A percentile compares a stretch with the other conserved stretches of the same genome.
Evolutionary conservation across 2,329 filamentous ascomycete species (phyloP).

Genomic region (Aureobasidium sp.): DNA sequence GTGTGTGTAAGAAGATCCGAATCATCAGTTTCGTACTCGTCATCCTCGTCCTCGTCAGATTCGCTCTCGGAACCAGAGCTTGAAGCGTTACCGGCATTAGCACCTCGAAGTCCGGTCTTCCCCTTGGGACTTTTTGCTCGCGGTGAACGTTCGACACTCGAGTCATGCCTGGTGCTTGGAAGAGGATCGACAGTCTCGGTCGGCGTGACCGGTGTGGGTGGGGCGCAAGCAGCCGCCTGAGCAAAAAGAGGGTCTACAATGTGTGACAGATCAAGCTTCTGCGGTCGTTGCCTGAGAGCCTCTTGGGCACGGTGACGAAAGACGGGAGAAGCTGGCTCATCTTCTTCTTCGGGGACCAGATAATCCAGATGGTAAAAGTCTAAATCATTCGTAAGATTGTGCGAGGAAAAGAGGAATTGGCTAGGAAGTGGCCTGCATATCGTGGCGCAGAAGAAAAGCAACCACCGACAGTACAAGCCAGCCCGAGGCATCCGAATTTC

Average conservation of each 20-base stretch:
- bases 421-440: conserved; percentile 6
- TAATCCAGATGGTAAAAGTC: conserved; percentile 36
- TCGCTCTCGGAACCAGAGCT: conserved; percentile 28
- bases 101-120: background rate
- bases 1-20: conserved; percentile 41
- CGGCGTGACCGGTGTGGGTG: conserved; percentile 15
- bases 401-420: background rate
- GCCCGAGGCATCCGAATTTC: background rate
- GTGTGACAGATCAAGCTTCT: conserved; percentile 29
- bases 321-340: conserved; percentile 23
- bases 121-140: conserved; percentile 12
- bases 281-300: conserved; percentile 24
- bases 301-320: conserved; percentile 29
- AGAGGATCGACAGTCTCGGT: background rate
- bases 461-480: background rate
- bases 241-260: conserved; percentile 32
- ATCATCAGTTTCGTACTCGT: conserved; percentile 33
- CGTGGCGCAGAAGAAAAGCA: background rate
- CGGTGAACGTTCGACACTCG: conserved; percentile 2
- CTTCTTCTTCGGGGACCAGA: conserved; percentile 24
- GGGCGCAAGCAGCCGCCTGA: conserved; percentile 27
- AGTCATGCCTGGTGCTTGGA: background rate
- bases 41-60: conserved; percentile 28
- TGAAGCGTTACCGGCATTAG: background rate
- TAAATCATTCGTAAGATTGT: conserved; percentile 17